phyloP scores from a whole-genome alignment of 2,329 filamentous ascomycete species.

The Leptographium galeiforme region DNA sequence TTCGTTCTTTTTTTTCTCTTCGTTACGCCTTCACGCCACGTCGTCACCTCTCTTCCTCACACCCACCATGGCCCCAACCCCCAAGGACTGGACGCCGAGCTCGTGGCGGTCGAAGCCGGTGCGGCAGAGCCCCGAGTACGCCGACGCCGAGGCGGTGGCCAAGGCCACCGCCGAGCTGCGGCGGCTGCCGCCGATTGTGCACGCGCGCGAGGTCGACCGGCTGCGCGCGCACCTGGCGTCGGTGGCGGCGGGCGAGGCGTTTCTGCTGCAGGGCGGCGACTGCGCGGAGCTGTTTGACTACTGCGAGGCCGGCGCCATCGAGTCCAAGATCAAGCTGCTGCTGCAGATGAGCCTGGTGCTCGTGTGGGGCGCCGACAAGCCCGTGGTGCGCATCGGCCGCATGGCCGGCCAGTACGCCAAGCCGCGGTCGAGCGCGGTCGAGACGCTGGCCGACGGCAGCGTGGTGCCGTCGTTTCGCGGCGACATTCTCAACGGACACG shows the following conservation, averaged over 20 bases:
- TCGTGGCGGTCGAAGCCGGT: conserved; percentile 71
- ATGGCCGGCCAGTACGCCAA: conserved; percentile 99
- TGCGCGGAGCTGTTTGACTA: conserved; percentile 97
- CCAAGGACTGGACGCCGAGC: conserved; percentile 39
- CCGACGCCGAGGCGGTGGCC: conserved; percentile 44
- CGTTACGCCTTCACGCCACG: no score
- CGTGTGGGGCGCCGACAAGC: conserved; percentile 71
- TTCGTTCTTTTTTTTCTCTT: no score
- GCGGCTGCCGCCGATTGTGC: conserved; percentile 63
- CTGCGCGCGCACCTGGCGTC: conserved; percentile 69
- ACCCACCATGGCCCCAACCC: neutral
- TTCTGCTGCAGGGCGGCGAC: conserved; percentile 90
- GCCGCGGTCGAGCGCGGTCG: conserved; percentile 77
- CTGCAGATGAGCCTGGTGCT: conserved; percentile 94
- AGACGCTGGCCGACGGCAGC: conserved; percentile 58
- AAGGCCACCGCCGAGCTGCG: conserved; percentile 51
- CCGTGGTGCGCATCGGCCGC: conserved; percentile 83
- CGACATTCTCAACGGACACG: conserved; percentile 88
- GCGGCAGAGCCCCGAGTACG: conserved; percentile 61
- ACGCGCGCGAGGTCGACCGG: conserved; percentile 64
- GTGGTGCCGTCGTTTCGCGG: conserved; percentile 84
- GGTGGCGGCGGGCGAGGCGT: conserved; percentile 81
- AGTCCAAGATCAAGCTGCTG: conserved; percentile 91
- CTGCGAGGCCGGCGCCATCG: conserved; percentile 77
- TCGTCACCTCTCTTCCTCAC: no score